Evolutionary conservation across 1,139 yeast species (phyloP).

Genomic region (Sugiyamaella sp.): DNA sequence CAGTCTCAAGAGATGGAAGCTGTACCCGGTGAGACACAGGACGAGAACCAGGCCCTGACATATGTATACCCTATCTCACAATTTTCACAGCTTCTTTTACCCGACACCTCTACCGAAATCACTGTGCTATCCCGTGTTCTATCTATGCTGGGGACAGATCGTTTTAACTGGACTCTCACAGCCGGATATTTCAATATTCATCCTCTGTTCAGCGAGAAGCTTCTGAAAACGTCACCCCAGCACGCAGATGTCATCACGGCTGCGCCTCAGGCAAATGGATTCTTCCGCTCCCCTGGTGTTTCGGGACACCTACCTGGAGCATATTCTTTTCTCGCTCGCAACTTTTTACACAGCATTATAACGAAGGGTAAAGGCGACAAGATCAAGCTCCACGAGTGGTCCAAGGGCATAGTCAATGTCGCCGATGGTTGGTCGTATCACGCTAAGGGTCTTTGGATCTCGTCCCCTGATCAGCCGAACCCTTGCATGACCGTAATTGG

Average conservation of each 20-base stretch:
- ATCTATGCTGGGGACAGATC: slow-evolving; percentile 58
- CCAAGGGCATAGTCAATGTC: slow-evolving; percentile 78
- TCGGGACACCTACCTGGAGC: slow-evolving; percentile 87
- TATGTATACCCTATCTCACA: slow-evolving; percentile 93
- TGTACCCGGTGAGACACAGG: slow-evolving; percentile 40
- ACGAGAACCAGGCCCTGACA: slow-evolving; percentile 45
- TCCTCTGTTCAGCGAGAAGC: slow-evolving; percentile 66
- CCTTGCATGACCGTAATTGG: slow-evolving; percentile 86
- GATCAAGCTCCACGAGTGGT: slow-evolving; percentile 79
- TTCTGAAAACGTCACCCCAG: slow-evolving; percentile 60
- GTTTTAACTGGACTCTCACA: slow-evolving; percentile 80
- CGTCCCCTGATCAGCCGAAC: slow-evolving; percentile 50
- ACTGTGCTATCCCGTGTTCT: slow-evolving; percentile 65
- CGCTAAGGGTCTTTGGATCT: slow-evolving; percentile 96
- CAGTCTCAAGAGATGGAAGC: slow-evolving; percentile 2
- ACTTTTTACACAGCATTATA: slow-evolving; percentile 62
- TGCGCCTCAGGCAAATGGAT: slow-evolving; percentile 88
- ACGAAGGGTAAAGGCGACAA: slow-evolving; percentile 49
- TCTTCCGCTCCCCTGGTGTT: slow-evolving; percentile 80
- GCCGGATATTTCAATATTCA: slow-evolving; percentile 97
- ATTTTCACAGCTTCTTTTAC: slow-evolving; percentile 74
- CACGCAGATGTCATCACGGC: slow-evolving; percentile 82
- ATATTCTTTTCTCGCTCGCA: slow-evolving; percentile 73
- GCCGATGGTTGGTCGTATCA: slow-evolving; percentile 95
- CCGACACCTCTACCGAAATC: slow-evolving; percentile 77